Base-by-base conservation (phyloP, 2,329 filamentous ascomycete genomes). In the Aspergillus fijiensis region DNA sequence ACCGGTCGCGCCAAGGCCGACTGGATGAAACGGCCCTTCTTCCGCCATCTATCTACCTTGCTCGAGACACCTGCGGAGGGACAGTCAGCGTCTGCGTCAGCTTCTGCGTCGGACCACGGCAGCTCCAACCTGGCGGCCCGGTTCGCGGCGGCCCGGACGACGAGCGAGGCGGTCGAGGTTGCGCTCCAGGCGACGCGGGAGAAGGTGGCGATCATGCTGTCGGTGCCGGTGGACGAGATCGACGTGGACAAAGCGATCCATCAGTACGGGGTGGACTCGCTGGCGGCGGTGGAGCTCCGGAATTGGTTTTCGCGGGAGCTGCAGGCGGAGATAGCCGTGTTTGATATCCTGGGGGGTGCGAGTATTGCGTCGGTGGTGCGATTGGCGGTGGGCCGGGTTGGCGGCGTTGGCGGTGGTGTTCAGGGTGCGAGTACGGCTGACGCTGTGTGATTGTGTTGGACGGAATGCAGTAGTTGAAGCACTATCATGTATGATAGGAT, bases 191-290 rank as follows among this genome's bases (percentile, higher is more conserved):
- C 68, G 0, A 57, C 77, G 3, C 63, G 62, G 0, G 56, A 55
- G 4, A 77, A 74, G 48, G 65, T 79, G 3, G 67, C 71, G 2
- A 65, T 69, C 5, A 71, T 73, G n/a, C 70, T 79, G 60, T 65
- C 69, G 23, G 68, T 77, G 1, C 57, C 69, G 4, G 60, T 64
- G n/a, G 61, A 64, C 3, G 74, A 77, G 3, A 62, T 77, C 14
- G 70, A 74, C 16, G 53, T 62, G 0, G 51, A 58, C 6, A 70
- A 68, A 60, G 65, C 74, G 2, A 63, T 74, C 6, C 65, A 70
- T 10, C 65, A 68, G 11, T 76, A 73, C 29, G 58, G 58, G 11
- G 58, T 55, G 25, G 58, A 59, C 7, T 59, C 58, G 16, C 48
- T 59, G 33, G 48, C 52, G 12, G 58, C 52, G 19, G 58, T 59